These are phyloP conservation scores for Paracamarosporium sp. DNA, from an alignment of 2,329 filamentous ascomycete species.

Conservation along the genomic window DNA sequence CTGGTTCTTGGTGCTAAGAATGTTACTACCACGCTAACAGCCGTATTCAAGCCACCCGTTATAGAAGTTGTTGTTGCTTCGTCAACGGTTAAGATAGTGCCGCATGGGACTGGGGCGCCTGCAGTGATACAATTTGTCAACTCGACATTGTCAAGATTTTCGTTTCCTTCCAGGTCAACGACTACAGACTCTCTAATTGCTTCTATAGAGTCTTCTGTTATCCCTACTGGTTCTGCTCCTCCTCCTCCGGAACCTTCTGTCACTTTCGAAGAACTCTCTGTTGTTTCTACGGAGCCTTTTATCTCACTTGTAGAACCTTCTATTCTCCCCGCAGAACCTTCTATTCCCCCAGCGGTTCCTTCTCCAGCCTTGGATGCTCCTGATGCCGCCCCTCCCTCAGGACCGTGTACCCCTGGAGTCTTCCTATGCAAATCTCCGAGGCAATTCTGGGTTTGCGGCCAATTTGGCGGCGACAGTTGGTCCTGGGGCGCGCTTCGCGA, in stretches of 20 bases:
- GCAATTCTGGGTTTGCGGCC: conserved; percentile 46
- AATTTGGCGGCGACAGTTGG: conserved; percentile 23
- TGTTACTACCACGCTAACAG: background rate
- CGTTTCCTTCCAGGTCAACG: background rate
- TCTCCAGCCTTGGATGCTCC: background rate
- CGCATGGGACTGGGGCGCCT: background rate
- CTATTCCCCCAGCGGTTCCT: background rate
- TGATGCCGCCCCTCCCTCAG: conserved; percentile 31
- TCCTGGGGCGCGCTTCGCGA: conserved; percentile 37
- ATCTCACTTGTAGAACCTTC: background rate
- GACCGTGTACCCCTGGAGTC: conserved; percentile 48
- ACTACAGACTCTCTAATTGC: no score
- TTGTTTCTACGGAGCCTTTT: background rate
- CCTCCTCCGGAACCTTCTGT: background rate
- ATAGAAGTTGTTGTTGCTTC: background rate
- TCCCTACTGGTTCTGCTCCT: no score
- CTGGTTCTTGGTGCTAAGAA: no score
- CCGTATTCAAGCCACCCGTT: background rate
- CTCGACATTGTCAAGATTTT: background rate
- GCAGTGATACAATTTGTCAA: background rate
- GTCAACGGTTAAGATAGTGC: background rate
- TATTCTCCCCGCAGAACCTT: background rate
- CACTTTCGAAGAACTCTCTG: background rate
- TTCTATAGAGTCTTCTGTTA: background rate
- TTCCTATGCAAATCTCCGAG: conserved; percentile 47